Conservation (phyloP, 495 filamentous ascomycete species). For the Trichoderma reesei region DNA sequence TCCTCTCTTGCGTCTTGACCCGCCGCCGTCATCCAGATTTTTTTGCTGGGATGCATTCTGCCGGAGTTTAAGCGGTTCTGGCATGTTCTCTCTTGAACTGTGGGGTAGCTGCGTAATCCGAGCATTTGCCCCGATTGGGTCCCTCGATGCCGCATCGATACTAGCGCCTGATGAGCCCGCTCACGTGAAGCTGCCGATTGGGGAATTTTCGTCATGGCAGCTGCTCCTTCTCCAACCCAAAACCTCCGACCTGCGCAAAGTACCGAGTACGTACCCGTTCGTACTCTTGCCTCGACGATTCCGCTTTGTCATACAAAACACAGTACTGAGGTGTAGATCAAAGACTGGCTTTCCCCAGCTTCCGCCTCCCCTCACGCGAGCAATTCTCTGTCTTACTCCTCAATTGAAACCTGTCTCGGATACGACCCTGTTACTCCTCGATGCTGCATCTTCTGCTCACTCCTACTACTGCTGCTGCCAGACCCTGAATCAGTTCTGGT, state of each 20-base stretch:
- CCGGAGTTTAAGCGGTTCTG: slow-evolving; percentile 3
- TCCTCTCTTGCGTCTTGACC: neutral
- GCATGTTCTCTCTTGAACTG: neutral
- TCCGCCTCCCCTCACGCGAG: slow-evolving; percentile 15
- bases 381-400: slow-evolving; percentile 13
- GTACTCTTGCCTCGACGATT: neutral
- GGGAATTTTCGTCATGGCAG: neutral
- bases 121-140: slow-evolving; percentile 3
- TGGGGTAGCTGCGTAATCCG: too few relatives aligned
- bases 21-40: slow-evolving; percentile 8
- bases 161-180: neutral
- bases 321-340: too few relatives aligned
- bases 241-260: neutral
- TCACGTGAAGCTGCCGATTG: neutral
- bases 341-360: slow-evolving; percentile 7
- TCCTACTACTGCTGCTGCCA: slow-evolving; percentile 8
- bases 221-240: neutral
- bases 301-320: neutral
- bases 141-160: neutral
- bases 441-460: slow-evolving; percentile 9
- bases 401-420: too few relatives aligned
- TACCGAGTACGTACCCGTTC: slow-evolving; percentile 1
- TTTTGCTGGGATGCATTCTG: neutral
- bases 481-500: slow-evolving; percentile 18
- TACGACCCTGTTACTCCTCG: too few relatives aligned